Percentiles rank a stretch among this genome's conserved stretches.
Conservation (phyloP, 2,329 filamentous ascomycete genomes). For the Sporothrix mexicana region DNA sequence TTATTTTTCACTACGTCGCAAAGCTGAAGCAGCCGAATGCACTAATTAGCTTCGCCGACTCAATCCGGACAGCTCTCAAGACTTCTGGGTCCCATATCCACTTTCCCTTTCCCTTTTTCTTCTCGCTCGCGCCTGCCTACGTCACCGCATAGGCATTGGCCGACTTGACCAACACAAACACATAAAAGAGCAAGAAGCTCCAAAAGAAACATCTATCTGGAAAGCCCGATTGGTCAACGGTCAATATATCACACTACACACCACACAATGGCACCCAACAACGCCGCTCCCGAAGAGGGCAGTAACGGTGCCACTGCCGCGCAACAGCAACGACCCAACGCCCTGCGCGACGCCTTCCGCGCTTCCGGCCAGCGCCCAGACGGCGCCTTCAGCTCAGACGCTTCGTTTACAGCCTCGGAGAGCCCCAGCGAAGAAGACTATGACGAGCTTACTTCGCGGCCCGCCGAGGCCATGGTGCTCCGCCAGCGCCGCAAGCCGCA, state of each 20-base stretch:
- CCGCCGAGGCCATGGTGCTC: constrained; percentile 39
- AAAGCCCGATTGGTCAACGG: constrained; percentile 5
- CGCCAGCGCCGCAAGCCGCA: constrained; percentile 33
- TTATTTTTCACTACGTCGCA: constrained; percentile 13
- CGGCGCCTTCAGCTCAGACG: constrained; percentile 31
- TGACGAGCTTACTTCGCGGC: constrained; percentile 45
- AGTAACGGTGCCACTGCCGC: background rate
- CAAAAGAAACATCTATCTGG: background rate
- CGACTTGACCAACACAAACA: background rate
- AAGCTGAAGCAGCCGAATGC: background rate
- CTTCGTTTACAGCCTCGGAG: constrained; percentile 44
- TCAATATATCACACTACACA: background rate
- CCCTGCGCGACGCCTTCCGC: constrained; percentile 40
- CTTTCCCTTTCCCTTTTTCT: background rate
- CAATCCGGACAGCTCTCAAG: constrained; percentile 24
- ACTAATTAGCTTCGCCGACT: constrained; percentile 3
- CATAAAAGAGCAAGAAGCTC: constrained; percentile 10
- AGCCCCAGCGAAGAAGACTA: constrained; percentile 56
- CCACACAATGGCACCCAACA: constrained; percentile 17
- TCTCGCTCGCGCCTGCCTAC: constrained; percentile 20
- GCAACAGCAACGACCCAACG: constrained; percentile 31
- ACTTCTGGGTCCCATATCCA: constrained; percentile 14
- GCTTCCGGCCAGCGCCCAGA: constrained; percentile 22
- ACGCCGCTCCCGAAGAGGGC: background rate
- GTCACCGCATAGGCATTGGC: background rate